A percentile compares a stretch with the other conserved stretches of the same genome.
Conservation (phyloP, 2,329 filamentous ascomycete genomes). For the Aspergillus fructus region DNA sequence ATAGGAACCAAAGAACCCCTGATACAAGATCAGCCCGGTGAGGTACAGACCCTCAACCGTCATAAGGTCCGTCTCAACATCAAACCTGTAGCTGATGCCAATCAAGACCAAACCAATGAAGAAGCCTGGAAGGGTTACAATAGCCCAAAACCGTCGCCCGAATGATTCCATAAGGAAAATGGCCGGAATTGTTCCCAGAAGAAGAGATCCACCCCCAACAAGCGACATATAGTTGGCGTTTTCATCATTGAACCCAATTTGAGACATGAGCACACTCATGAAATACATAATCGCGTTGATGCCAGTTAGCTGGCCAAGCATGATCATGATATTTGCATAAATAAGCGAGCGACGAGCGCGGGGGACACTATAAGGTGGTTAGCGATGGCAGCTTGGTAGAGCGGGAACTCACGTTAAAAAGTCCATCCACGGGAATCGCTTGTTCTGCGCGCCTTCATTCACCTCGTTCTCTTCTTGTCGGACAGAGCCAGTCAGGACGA, state of each 20-base stretch:
- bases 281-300: slow-evolving; percentile 73
- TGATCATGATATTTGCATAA: slow-evolving; percentile 69
- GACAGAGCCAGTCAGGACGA: slow-evolving; percentile 54
- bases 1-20: slow-evolving; percentile 67
- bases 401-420: slow-evolving; percentile 56
- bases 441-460: slow-evolving; percentile 1
- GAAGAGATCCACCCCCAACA: slow-evolving; percentile 66
- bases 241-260: slow-evolving; percentile 65
- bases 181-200: slow-evolving; percentile 67
- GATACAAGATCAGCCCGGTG: slow-evolving; percentile 60
- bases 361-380: slow-evolving; percentile 42
- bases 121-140: slow-evolving; percentile 69
- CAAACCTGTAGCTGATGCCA: slow-evolving; percentile 62
- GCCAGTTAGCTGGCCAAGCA: slow-evolving; percentile 69
- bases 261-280: slow-evolving; percentile 66
- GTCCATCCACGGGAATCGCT: slow-evolving; percentile 65
- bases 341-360: slow-evolving; percentile 65
- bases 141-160: slow-evolving; percentile 73
- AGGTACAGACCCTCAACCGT: slow-evolving; percentile 63
- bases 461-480: slow-evolving; percentile 44
- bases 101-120: slow-evolving; percentile 68
- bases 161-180: slow-evolving; percentile 71
- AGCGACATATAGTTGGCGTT: slow-evolving; percentile 72
- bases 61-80: slow-evolving; percentile 45
- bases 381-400: background rate